Evolutionary conservation across 805 yeast genomes (phyloP), one percentile per base, ranked within the genome.

Genomic region (Starmerella bombicola): DNA sequence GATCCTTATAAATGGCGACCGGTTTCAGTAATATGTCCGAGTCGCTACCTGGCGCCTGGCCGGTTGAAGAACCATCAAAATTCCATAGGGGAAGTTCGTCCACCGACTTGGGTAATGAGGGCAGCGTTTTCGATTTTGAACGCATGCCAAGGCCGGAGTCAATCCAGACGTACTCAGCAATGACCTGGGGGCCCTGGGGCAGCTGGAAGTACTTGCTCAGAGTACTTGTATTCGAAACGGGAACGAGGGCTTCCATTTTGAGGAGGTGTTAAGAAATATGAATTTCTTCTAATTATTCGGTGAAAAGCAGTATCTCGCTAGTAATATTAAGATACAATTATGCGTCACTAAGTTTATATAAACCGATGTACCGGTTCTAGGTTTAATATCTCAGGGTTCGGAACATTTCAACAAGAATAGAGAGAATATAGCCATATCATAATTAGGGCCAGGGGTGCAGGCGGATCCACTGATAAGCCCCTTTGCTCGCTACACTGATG

Each of bases 11-110:
- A 66, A 68, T 79, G 41, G 96, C 84, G 52, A 75, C 93, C n/a
- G 98, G 98, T 66, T 94, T 80, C 59, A 91, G 71, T 65, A 84
- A 85, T 49, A 91, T 75, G 63, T 91, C 98, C 33, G 96, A 85
- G 70, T 91, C 86, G 65, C 81, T 78, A 55, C 98, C 98, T 57
- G 96, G 96, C 42, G 98, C 97, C 71, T 91, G 98, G 55, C 80
- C 85, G 40, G 98, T 91, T 25, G 97, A 86, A 33, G 97, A 86
- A 66, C 98, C 98, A 64, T 91, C 98, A 58, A 91, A 91, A 73
- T 91, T 91, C 98, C 98, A 91, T 67, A 88, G 95, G 53, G 97
- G 96, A 55, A 91, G 72, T 60, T 91, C 93, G 48, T 80, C 88
- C 40, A 84, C 68, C 28, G 80, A 69, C 34, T 73, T 59, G 41